Conservation (phyloP, 2,329 filamentous ascomycete species). For the Claviceps sp. region DNA sequence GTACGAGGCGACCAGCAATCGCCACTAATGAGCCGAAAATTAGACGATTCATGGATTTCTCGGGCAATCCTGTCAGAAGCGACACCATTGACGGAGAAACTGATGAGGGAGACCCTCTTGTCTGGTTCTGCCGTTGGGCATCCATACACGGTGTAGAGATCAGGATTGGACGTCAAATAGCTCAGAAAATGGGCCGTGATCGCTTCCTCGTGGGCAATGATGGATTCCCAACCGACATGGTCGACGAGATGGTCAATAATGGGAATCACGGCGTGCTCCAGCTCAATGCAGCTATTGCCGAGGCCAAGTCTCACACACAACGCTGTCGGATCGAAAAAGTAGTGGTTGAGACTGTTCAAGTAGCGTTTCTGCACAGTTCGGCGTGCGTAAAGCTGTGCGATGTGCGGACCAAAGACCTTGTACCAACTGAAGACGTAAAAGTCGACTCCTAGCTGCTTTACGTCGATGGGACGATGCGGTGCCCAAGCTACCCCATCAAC, state of each 20-base stretch:
- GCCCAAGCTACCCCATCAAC: constrained; percentile 69
- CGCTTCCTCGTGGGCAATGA: constrained; percentile 44
- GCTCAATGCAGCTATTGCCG: constrained; percentile 58
- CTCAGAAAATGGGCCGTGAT: constrained; percentile 45
- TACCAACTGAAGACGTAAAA: constrained; percentile 75
- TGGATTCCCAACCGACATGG: constrained; percentile 32
- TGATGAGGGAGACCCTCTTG: constrained; percentile 51
- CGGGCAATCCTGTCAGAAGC: constrained; percentile 46
- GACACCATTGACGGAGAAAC: constrained; percentile 46
- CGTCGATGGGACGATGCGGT: constrained; percentile 57
- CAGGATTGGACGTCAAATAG: constrained; percentile 41
- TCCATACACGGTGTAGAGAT: constrained; percentile 21
- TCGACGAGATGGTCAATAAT: constrained; percentile 48
- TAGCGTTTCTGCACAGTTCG: constrained; percentile 35
- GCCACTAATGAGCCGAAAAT: constrained; percentile 53
- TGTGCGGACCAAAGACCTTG: constrained; percentile 68
- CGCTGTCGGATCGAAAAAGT: constrained; percentile 48
- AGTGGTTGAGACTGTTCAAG: constrained; percentile 47
- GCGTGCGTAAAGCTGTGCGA: constrained; percentile 56
- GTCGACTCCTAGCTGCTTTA: constrained; percentile 54
- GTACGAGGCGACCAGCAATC: constrained; percentile 56
- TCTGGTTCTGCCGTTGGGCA: constrained; percentile 2
- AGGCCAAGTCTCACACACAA: constrained; percentile 56
- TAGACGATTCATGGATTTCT: constrained; percentile 42
- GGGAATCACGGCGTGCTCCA: constrained; percentile 46